phyloP scores from a whole-genome alignment of 371 early-diverging fungal genomes.

The Apophysomyces trapeziformis region DNA sequence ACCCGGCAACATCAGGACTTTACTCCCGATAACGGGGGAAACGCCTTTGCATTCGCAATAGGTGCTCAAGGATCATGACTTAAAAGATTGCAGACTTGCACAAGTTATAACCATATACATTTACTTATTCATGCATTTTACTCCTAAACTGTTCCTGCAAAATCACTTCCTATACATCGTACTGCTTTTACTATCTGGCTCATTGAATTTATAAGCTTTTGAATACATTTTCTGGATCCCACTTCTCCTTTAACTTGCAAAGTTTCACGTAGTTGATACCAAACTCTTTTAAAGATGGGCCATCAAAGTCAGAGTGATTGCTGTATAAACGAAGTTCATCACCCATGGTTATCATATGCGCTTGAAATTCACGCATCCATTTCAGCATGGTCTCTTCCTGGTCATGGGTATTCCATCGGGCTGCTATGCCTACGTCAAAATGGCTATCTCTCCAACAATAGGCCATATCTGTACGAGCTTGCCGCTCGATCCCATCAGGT shows the following conservation, averaged over 20 bases:
- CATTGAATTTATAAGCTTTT: not conserved
- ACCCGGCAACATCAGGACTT: conserved; percentile 14
- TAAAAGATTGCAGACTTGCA: not conserved
- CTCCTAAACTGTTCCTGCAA: not conserved
- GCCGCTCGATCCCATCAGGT: conserved; percentile 28
- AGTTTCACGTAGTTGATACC: conserved; percentile 32
- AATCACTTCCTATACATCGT: not conserved
- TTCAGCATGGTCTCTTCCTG: conserved; percentile 18
- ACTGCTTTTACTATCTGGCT: not conserved
- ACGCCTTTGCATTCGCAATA: not conserved
- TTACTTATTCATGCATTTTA: not conserved
- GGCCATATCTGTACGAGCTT: conserved; percentile 26
- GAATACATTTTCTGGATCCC: conserved; percentile 31
- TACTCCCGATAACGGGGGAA: not conserved
- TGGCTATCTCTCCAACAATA: conserved; percentile 35
- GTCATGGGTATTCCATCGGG: conserved; percentile 20
- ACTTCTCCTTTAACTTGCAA: conserved; percentile 29
- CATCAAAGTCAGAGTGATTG: conserved; percentile 36
- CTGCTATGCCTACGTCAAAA: conserved; percentile 35
- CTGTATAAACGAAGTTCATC: conserved; percentile 29
- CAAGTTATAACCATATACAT: not conserved
- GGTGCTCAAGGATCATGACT: conserved; percentile 5
- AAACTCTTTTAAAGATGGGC: conserved; percentile 28
- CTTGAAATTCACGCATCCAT: conserved; percentile 25
- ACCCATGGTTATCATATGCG: conserved; percentile 19